Evolutionary conservation across 1,284 basidiomycete genomes (phyloP), one percentile per base, ranked within the genome.

Genomic region (Ceratobasidium sp.): DNA sequence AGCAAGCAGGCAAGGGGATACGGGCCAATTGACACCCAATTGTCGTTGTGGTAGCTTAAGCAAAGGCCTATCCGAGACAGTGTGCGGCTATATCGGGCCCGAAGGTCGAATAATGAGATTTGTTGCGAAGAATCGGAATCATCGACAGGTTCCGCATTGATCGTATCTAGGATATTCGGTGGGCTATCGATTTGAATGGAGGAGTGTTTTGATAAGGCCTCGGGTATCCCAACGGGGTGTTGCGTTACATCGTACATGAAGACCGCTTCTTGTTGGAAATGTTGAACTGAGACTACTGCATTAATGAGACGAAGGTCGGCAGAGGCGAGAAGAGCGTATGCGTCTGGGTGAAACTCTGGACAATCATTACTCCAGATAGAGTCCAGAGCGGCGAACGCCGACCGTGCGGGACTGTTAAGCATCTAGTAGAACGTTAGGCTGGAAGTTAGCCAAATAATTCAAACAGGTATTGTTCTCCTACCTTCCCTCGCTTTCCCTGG

Each of bases 291-390:
- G 3, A 33, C 18, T 7, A 70, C 20, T 1, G 18, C 13, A 10
- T 40, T 12, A 40, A 15, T 42, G 18, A 70, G n/a, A 3, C 61
- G 60, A 42, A 75, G n/a, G 28, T 75, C 72, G 6, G 72, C 72
- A n/a, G 61, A n/a, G 6, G 51, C 23, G 28, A 75, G 46, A 5
- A 51, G 26, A 4, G 61, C 60, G 39, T 75, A 75, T 42, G 72
- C 60, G 23, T 55, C 51, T 4, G 60, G 20, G n/a, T 20, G 61
- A 33, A 75, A 66, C 9, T 23, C 18, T 23, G 72, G 72, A 28
- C 46, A 75, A 18, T 53, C 51, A 28, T 66, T 49, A 7, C 28
- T 44, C 61, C 42, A 64, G 28, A 75, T 28, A 18, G 60, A 28
- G 61, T 75, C 72, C 40, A 75, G 18, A 1, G 72, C 60, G 3